These are phyloP conservation scores for Chlorella vulgaris DNA, from an alignment of 139 green algal species.

Conservation along the genomic window DNA sequence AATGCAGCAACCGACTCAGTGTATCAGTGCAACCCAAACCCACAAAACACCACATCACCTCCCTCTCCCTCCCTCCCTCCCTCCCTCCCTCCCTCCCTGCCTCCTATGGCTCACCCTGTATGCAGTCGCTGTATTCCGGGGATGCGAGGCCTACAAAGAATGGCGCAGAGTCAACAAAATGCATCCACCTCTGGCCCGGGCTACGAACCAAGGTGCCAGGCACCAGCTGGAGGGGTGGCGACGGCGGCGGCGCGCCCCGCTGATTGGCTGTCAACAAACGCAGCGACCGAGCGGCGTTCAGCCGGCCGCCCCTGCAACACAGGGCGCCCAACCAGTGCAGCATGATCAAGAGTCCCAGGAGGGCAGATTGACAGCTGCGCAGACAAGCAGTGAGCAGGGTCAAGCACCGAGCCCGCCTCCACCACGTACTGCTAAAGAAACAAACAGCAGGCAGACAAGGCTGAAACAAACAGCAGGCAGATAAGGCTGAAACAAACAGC, in stretches of 20 bases:
- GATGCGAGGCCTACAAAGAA: neutral
- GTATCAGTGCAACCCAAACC: too few species aligned
- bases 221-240: neutral
- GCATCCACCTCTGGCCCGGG: neutral
- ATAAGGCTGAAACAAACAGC: neutral
- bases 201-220: neutral
- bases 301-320: constrained; percentile 9
- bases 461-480: too few species aligned
- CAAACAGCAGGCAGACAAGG: too few species aligned
- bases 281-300: neutral
- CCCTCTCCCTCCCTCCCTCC: too few species aligned
- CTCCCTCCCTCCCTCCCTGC: too few species aligned
- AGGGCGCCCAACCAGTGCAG: too few species aligned
- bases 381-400: neutral
- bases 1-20: too few species aligned
- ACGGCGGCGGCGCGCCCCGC: neutral
- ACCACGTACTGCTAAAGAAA: too few species aligned
- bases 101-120: neutral
- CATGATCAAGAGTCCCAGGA: too few species aligned
- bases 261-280: neutral
- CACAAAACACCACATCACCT: too few species aligned
- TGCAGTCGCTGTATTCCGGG: neutral
- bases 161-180: neutral
- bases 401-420: neutral
- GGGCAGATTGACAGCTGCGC: too few species aligned